Base-by-base conservation (phyloP, 495 filamentous ascomycete genomes). In the Aspergillus steynii region DNA sequence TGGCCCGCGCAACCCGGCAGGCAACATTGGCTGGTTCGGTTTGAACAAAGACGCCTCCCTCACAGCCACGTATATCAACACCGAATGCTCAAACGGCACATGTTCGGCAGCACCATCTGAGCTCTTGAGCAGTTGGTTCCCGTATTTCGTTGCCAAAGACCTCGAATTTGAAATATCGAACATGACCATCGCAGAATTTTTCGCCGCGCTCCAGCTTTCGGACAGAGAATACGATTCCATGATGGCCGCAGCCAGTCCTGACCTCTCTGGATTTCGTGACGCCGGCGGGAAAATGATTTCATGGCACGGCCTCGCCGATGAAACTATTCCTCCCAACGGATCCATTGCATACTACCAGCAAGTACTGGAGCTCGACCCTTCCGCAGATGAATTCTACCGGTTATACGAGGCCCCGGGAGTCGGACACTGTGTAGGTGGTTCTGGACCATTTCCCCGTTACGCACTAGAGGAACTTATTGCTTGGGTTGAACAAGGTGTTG, bases 211-310 rank as follows among this genome's bases (percentile, higher is more conserved):
- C 42, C 55, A 26, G 20, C 20, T 50, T 25, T 66, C 67, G 4
- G 50, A 62, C 2, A 56, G 58, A 10, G 61, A 63, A 14, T 68
- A 73, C 42, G 61, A 68, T 0, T 62, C 57, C 20, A 66, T 73
- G 37, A 65, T 80, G 56, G 63, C 71, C 5, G 74, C 75, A 8
- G 68, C 62, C 42, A 66, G 78, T 14, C 61, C 69, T 12, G 71
- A 79, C 56, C 68, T 83, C 1, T 65, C 66, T 3, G 57, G 28
- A 6, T 81, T 75, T 55, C 56, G 61, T 8, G 54, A 56, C 7
- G 32, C 53, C 1, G 79, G 78, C 9, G 77, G 78, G 9, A 82
- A 80, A 59, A 68, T 83, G 53, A 56, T 82, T 28, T 72, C 70
- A 14, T 82, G 68, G 58, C 78, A 81, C 53, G 77, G 77, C 3